A percentile compares a stretch with the other conserved stretches of the same genome.
phyloP scores from a whole-genome alignment of 176 grass and related monocot genomes.

The Panicum miliaceum region DNA sequence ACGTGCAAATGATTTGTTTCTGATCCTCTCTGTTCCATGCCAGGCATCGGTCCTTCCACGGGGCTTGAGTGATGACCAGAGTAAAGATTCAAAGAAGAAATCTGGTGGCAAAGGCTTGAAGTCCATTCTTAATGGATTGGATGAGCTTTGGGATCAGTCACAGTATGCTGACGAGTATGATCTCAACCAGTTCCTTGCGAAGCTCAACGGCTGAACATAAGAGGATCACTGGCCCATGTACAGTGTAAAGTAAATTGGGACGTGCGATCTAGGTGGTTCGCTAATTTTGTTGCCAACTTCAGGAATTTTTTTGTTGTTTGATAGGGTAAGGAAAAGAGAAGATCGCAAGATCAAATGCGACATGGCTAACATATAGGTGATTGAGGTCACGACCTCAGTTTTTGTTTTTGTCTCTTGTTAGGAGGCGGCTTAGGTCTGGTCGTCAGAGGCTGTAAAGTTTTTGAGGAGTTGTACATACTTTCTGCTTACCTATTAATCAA shows the following conservation, averaged over 20 bases:
- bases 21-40: background rate
- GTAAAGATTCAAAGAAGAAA: conserved; percentile 60
- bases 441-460: conserved; percentile 40
- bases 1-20: background rate
- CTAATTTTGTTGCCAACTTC: conserved; percentile 47
- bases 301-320: conserved; percentile 50
- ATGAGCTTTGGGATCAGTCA: conserved; percentile 94
- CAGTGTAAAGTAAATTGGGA: conserved; percentile 77
- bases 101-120: conserved; percentile 78
- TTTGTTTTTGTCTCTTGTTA: conserved; percentile 32
- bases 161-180: conserved; percentile 90
- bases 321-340: conserved; percentile 35
- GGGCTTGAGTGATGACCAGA: conserved; percentile 46
- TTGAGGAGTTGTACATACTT: conserved; percentile 51
- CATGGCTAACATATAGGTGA: conserved; percentile 58
- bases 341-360: conserved; percentile 51
- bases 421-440: conserved; percentile 34
- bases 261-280: conserved; percentile 34
- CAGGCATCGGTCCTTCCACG: conserved; percentile 67
- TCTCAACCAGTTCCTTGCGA: conserved; percentile 76
- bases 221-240: conserved; percentile 55
- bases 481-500: conserved; percentile 49
- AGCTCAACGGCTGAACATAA: conserved; percentile 73
- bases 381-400: conserved; percentile 47
- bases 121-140: conserved; percentile 77